phyloP scores from a whole-genome alignment of 2,329 filamentous ascomycete species.

The Trichoderma sp. region DNA sequence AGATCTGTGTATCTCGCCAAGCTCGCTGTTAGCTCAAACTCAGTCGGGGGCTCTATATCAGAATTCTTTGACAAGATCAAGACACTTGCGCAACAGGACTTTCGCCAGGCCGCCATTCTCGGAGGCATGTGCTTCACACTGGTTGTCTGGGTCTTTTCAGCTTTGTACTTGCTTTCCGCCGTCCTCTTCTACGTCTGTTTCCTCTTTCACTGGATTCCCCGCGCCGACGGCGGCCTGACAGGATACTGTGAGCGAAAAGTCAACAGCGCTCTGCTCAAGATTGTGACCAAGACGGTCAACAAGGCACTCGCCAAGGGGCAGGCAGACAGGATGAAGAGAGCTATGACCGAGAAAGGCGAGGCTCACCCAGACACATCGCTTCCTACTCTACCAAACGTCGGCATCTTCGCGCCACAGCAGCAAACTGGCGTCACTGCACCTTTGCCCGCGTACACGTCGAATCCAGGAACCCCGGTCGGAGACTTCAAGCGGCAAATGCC shows the following conservation, averaged over 20 bases:
- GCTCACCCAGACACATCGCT: slow-evolving; percentile 63
- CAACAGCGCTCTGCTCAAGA: slow-evolving; percentile 77
- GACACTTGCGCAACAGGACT: slow-evolving; percentile 68
- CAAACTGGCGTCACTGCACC: slow-evolving; percentile 49
- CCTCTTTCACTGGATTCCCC: slow-evolving; percentile 87
- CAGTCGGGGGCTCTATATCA: slow-evolving; percentile 60
- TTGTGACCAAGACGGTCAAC: slow-evolving; percentile 83
- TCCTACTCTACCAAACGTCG: slow-evolving; percentile 53
- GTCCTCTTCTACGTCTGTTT: slow-evolving; percentile 81
- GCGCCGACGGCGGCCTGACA: slow-evolving; percentile 72
- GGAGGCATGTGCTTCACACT: slow-evolving; percentile 91
- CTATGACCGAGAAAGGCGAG: slow-evolving; percentile 51
- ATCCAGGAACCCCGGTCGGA: slow-evolving; percentile 43
- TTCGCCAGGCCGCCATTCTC: slow-evolving; percentile 76
- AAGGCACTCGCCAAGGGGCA: slow-evolving; percentile 81
- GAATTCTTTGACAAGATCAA: slow-evolving; percentile 84
- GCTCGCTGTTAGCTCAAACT: slow-evolving; percentile 53
- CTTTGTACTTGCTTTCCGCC: slow-evolving; percentile 71
- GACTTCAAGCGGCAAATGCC: slow-evolving; percentile 50
- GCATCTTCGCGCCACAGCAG: slow-evolving; percentile 8
- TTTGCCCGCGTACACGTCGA: slow-evolving; percentile 58
- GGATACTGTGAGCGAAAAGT: slow-evolving; percentile 91
- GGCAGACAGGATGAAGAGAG: slow-evolving; percentile 53
- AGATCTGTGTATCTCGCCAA: slow-evolving; percentile 78
- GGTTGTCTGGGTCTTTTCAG: slow-evolving; percentile 81